Base-by-base conservation (phyloP, 1,139 yeast genomes). In the Hyphopichia khmerensis region DNA sequence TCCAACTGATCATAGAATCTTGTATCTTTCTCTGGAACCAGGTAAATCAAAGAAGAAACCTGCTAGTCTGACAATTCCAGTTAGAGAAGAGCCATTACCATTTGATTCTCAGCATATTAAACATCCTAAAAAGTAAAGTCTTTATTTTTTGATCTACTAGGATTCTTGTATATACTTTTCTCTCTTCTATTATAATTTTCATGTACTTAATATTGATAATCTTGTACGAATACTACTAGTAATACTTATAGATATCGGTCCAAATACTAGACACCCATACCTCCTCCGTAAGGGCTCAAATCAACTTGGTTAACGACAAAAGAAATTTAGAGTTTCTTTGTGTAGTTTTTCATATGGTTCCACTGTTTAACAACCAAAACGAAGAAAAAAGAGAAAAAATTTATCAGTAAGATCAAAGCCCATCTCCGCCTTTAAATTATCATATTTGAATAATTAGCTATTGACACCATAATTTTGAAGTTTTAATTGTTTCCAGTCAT, bases 51-150 rank as follows among this genome's bases (percentile, higher is more conserved):
- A 55, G 40, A 52, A 50, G 46, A 51, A 65, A 39, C 71, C 79
- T 55, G 78, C 79, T 57, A 82, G 76, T 62, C 84, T 81, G 41
- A 88, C 89, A 75, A 69, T 89, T 48, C 82, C 85, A 35, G 73
- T 75, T 48, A 61, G 75, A 48, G 75, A 69, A 48, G 61, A 65
- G 41, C 65, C 75, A 13, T 56, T 67, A 39, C 39, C 57, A 57
- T 69, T 52, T 49, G 48, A 60, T 43, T 47, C 53, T 42, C 48
- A 50, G 8, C 64, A 64, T 38, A 45, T 52, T 18, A 56, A 55
- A 43, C 56, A 55, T n/a, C 33, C 43, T 10, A 15, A 13, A n/a
- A 37, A 33, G 37, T 33, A 40, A 18, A 16, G 11, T 3, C n/a
- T 35, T 24, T 14, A 26, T 27, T 21, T 9, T 21, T 21, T 21